Conservation (phyloP, 2,329 filamentous ascomycete genomes). For the Hymenoscyphus occultus region DNA sequence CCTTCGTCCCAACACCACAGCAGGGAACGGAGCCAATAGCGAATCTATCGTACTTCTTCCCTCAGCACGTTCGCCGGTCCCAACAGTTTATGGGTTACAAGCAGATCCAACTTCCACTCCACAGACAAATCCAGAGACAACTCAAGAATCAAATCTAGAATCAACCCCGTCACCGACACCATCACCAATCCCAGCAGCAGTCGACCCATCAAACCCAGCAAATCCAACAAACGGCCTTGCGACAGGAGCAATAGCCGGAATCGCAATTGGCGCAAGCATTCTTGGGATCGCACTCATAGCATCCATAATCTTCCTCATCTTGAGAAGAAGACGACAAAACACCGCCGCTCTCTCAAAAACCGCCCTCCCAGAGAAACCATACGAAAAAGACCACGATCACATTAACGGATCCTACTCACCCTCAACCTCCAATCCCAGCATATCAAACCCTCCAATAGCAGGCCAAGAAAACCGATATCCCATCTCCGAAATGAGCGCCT, state of each 20-base stretch:
- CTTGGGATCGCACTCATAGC: not conserved
- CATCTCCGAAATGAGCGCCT: not conserved
- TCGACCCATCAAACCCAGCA: not conserved
- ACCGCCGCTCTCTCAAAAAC: not conserved
- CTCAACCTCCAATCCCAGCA: not conserved
- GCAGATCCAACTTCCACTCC: not conserved
- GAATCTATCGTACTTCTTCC: slow-evolving; percentile 1
- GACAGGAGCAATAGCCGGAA: not conserved
- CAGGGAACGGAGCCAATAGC: slow-evolving; percentile 19
- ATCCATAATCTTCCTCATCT: not conserved
- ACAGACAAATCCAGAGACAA: not conserved
- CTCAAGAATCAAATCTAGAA: not conserved
- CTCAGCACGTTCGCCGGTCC: not conserved
- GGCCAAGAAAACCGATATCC: not conserved
- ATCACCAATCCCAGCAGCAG: not conserved
- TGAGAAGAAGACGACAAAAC: not conserved
- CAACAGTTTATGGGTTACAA: not conserved
- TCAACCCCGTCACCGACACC: not conserved
- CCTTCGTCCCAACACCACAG: slow-evolving; percentile 20
- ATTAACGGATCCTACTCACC: not conserved
- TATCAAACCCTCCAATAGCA: not conserved
- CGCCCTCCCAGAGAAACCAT: not conserved
- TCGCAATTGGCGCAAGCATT: not conserved
- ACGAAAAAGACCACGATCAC: not conserved
- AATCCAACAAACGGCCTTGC: not conserved